phyloP scores from a whole-genome alignment of 176 grass and related monocot species.

The Oryza meridionalis region DNA sequence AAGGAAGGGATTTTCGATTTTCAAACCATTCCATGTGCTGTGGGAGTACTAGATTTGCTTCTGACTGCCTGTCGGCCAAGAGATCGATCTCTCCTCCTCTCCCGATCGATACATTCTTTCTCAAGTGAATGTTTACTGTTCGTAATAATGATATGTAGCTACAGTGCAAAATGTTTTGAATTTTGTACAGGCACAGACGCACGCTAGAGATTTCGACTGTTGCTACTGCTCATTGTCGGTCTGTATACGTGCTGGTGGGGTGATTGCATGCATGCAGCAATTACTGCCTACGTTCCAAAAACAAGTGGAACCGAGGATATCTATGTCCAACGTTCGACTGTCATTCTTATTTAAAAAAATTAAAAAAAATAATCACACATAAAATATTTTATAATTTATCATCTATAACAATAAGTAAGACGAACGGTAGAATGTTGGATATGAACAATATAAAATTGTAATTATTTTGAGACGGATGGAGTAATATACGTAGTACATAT shows the following conservation, averaged over 20 bases:
- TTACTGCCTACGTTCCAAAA: no score
- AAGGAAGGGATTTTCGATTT: slow-evolving; percentile 31
- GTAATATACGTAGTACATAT: background rate
- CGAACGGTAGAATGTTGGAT: no score
- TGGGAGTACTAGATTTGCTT: slow-evolving; percentile 41
- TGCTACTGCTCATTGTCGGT: background rate
- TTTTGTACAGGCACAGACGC: background rate
- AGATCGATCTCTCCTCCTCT: background rate
- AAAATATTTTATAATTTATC: no score
- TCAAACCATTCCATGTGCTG: slow-evolving; percentile 29
- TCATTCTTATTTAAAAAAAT: no score
- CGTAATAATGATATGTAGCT: background rate
- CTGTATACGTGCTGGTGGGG: no score
- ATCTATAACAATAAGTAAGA: no score
- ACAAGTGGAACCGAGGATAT: no score
- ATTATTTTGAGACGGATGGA: no score
- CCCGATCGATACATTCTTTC: background rate
- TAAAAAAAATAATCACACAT: no score
- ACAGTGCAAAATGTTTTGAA: background rate
- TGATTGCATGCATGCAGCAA: background rate
- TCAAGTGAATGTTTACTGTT: background rate
- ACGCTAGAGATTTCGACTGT: background rate
- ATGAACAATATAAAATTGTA: no score
- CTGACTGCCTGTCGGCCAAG: slow-evolving; percentile 32
- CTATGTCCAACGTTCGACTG: no score